Evolutionary conservation across 192 early-diverging fungal species (phyloP).

Genomic region (Coemansia sp.): DNA sequence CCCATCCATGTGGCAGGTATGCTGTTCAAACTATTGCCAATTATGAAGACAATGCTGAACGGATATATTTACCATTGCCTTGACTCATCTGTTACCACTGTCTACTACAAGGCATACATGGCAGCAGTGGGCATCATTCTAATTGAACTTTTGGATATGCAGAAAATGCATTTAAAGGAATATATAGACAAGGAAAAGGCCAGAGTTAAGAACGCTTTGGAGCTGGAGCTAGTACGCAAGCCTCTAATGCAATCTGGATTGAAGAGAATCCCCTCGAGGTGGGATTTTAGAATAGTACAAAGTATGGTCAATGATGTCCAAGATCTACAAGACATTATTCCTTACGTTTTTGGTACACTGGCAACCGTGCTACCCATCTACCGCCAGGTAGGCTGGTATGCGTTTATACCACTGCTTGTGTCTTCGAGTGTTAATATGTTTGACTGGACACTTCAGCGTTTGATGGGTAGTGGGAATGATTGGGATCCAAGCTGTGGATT

Average conservation of each 20-base stretch:
- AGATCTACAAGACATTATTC: not conserved
- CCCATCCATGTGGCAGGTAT: slow-evolving; percentile 16
- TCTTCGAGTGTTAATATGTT: too few relatives aligned
- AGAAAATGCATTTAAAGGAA: not conserved
- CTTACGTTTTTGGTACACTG: not conserved
- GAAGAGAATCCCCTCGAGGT: not conserved
- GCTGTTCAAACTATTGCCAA: slow-evolving; percentile 2
- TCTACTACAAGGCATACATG: slow-evolving; percentile 14
- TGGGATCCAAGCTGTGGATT: too few relatives aligned
- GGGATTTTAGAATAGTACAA: not conserved
- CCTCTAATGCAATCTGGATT: not conserved
- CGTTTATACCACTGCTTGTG: not conserved
- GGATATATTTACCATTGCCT: slow-evolving; percentile 25
- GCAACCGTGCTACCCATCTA: not conserved
- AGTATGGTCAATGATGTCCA: slow-evolving; percentile 30
- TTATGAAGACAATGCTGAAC: slow-evolving; percentile 2
- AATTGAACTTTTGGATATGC: not conserved
- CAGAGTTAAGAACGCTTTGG: not conserved
- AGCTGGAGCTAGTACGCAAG: not conserved
- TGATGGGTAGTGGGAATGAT: not conserved
- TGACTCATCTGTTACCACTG: slow-evolving; percentile 9
- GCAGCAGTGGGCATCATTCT: not conserved
- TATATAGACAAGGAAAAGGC: not conserved
- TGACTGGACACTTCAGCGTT: too few relatives aligned
- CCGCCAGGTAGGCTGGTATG: not conserved